phyloP scores from a whole-genome alignment of 1,284 basidiomycete species.

The Ganoderma boninense region DNA sequence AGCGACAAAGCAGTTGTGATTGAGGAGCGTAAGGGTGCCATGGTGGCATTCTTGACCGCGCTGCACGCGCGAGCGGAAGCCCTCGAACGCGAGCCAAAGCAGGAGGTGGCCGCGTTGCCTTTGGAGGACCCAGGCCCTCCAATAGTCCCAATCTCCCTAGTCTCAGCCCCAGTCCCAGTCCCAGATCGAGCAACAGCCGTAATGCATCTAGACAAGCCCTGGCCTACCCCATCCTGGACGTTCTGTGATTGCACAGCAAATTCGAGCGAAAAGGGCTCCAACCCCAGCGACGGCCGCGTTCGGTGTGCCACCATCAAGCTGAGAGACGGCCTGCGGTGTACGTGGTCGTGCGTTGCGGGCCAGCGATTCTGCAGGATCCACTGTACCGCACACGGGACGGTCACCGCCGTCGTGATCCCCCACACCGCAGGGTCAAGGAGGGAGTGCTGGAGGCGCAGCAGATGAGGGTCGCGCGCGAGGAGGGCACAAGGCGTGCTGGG shows the following conservation, averaged over 20 bases:
- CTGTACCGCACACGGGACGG: not conserved
- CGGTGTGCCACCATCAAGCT: not conserved
- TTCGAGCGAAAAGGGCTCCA: not conserved
- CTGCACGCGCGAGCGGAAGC: not conserved
- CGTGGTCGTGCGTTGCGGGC: not conserved
- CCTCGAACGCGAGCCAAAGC: not conserved
- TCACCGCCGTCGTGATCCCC: not conserved
- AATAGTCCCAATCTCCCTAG: no score
- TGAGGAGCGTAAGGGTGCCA: not conserved
- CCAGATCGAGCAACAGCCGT: not conserved
- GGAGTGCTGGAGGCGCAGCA: not conserved
- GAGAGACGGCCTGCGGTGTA: not conserved
- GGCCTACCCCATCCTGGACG: not conserved
- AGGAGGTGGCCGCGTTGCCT: no score
- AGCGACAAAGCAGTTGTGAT: no score
- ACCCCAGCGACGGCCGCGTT: no score
- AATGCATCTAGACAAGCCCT: not conserved
- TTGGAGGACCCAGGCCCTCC: not conserved
- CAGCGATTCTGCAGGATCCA: conserved; percentile 9
- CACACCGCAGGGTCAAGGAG: not conserved
- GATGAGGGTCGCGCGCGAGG: not conserved
- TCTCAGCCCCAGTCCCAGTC: not conserved
- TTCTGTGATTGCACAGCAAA: not conserved
- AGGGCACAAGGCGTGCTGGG: not conserved
- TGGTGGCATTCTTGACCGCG: not conserved